These are phyloP conservation scores for Suillus plorans DNA, from an alignment of 768 basidiomycete genomes.

Conservation along the genomic window DNA sequence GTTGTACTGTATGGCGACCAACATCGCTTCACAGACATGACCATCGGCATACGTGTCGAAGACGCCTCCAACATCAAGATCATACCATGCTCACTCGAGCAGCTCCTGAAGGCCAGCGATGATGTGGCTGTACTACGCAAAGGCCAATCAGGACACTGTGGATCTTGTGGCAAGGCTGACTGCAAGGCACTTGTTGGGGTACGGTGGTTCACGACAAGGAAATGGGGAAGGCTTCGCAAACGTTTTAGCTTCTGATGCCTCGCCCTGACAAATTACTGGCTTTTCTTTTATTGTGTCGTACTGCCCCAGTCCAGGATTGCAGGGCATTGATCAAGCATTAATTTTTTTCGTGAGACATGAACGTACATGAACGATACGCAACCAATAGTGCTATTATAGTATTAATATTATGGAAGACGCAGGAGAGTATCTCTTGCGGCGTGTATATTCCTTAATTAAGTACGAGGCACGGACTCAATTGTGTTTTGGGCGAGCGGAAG, in stretches of 20 bases:
- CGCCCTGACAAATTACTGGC: background rate
- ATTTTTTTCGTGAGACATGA: background rate
- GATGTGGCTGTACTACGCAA: background rate
- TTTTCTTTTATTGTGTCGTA: background rate
- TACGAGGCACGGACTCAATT: too few species aligned
- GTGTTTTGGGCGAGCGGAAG: too few species aligned
- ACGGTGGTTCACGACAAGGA: background rate
- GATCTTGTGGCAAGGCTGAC: background rate
- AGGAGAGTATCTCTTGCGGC: slow-evolving; percentile 63
- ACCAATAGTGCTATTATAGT: background rate
- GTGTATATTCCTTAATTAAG: too few species aligned
- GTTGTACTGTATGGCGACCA: slow-evolving; percentile 12
- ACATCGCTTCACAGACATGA: slow-evolving; percentile 6
- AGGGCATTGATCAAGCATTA: background rate
- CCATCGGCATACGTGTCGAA: slow-evolving; percentile 7
- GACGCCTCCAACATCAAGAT: slow-evolving; percentile 2
- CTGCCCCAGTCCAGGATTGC: background rate
- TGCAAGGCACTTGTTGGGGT: background rate
- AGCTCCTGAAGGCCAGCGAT: background rate
- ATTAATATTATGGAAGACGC: slow-evolving; percentile 59
- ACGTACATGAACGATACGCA: background rate
- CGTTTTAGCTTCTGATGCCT: background rate
- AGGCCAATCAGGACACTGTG: background rate
- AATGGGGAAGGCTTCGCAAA: background rate
- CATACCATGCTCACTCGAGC: background rate